phyloP scores from a whole-genome alignment of 2,329 filamentous ascomycete species.

The Aplosporella prunicola region DNA sequence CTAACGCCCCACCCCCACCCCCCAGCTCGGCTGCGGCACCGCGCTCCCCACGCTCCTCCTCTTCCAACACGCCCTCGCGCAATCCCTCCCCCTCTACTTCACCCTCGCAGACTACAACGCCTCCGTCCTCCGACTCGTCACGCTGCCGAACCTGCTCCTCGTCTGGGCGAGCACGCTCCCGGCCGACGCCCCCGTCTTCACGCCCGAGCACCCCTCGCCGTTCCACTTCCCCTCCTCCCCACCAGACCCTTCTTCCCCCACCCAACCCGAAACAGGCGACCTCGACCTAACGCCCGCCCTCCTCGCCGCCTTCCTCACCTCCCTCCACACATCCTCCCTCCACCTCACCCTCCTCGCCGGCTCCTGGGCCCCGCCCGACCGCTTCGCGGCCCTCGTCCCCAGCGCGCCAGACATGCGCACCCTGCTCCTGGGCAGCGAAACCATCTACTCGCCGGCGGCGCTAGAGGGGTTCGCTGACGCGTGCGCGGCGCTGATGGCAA shows the following conservation, averaged over 20 bases:
- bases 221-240: conserved; percentile 10
- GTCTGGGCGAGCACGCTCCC: conserved; percentile 43
- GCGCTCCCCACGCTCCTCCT: conserved; percentile 63
- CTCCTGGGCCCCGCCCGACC: conserved; percentile 52
- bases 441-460: conserved; percentile 70
- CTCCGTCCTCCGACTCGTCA: conserved; percentile 67
- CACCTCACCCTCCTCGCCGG: conserved; percentile 61
- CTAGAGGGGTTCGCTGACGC: conserved; percentile 60
- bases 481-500: conserved; percentile 49
- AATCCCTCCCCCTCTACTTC: conserved; percentile 46
- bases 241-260: conserved; percentile 8
- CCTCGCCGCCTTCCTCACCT: conserved; percentile 47
- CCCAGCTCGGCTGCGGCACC: conserved; percentile 67
- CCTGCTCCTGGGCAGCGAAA: conserved; percentile 61
- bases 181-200: conserved; percentile 12
- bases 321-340: conserved; percentile 44
- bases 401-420: conserved; percentile 30
- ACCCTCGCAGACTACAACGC: conserved; percentile 73
- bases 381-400: conserved; percentile 51
- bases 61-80: conserved; percentile 51
- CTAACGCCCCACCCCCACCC: background rate
- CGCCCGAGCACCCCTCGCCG: conserved; percentile 14
- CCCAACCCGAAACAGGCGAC: conserved; percentile 44
- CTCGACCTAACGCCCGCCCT: conserved; percentile 54
- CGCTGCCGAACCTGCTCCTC: conserved; percentile 67